phyloP scores from a whole-genome alignment of 768 basidiomycete genomes.

The Collybia sp. region DNA sequence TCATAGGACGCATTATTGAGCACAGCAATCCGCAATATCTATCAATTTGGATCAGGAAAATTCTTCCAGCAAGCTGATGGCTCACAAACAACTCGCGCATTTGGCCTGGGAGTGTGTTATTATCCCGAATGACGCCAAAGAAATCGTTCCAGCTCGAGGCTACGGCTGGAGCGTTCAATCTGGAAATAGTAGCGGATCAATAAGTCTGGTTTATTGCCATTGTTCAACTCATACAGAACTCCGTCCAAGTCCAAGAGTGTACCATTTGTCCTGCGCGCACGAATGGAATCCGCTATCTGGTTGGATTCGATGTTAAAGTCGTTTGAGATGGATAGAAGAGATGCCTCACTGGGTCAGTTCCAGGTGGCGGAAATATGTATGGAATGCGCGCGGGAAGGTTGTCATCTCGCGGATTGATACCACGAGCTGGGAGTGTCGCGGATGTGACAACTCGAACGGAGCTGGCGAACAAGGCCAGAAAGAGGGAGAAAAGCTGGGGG shows the following conservation, averaged over 20 bases:
- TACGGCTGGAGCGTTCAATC: slow-evolving; percentile 23
- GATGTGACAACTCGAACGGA: slow-evolving; percentile 4
- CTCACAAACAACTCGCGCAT: slow-evolving; percentile 33
- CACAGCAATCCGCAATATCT: slow-evolving; percentile 24
- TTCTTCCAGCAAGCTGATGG: neutral
- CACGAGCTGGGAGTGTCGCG: slow-evolving; percentile 1
- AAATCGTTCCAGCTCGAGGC: slow-evolving; percentile 29
- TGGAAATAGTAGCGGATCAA: slow-evolving; percentile 4
- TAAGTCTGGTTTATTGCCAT: neutral
- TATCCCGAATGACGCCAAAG: slow-evolving; percentile 22
- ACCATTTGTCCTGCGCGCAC: slow-evolving; percentile 25
- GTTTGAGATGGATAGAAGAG: neutral
- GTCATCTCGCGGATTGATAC: slow-evolving; percentile 23
- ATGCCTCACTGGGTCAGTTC: slow-evolving; percentile 19
- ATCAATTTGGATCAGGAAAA: neutral
- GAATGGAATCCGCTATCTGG: slow-evolving; percentile 33
- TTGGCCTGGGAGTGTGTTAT: slow-evolving; percentile 20
- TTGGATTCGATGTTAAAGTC: neutral
- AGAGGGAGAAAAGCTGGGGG: slow-evolving; percentile 4
- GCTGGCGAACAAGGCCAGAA: slow-evolving; percentile 1
- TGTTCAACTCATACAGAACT: slow-evolving; percentile 21
- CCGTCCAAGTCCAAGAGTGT: slow-evolving; percentile 34
- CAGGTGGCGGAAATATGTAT: slow-evolving; percentile 34
- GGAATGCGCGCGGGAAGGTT: slow-evolving; percentile 37
- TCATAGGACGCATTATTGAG: slow-evolving; percentile 23